phyloP scores from a whole-genome alignment of 1,139 yeast genomes.

The Yamadazyma mexicana region DNA sequence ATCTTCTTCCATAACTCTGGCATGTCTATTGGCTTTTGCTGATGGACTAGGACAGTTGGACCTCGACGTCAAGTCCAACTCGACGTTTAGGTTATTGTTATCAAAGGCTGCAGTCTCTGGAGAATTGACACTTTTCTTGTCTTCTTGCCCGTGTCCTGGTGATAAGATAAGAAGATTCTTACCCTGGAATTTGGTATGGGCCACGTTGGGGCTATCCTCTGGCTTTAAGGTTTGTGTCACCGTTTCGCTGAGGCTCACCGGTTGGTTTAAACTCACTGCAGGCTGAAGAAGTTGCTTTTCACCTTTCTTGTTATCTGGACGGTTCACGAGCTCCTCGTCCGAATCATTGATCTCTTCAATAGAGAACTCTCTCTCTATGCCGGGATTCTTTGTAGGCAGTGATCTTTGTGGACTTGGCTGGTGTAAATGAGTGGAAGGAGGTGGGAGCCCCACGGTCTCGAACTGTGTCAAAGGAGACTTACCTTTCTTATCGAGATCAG shows the following conservation, averaged over 20 bases:
- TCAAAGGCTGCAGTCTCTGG: constrained; percentile 10
- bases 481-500: constrained; percentile 11
- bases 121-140: constrained; percentile 22
- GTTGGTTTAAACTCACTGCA: constrained; percentile 12
- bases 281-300: constrained; percentile 12
- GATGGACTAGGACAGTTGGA: constrained; percentile 40
- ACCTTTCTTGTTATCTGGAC: constrained; percentile 5
- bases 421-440: constrained; percentile 7
- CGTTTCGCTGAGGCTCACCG: constrained; percentile 8
- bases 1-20: constrained; percentile 47
- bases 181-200: constrained; percentile 21
- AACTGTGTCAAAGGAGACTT: neutral
- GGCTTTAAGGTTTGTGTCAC: constrained; percentile 1
- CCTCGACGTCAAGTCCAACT: constrained; percentile 18
- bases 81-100: constrained; percentile 13
- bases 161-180: constrained; percentile 41
- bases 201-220: constrained; percentile 9
- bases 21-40: constrained; percentile 48
- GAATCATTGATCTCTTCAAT: constrained; percentile 46
- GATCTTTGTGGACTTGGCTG: neutral
- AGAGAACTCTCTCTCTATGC: constrained; percentile 26
- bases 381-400: constrained; percentile 1
- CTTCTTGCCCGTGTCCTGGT: constrained; percentile 22
- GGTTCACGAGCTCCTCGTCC: constrained; percentile 32
- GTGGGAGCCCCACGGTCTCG: neutral